Evolutionary conservation across 2,329 filamentous ascomycete genomes (phyloP), one percentile per base, ranked within the genome.

Genomic region (Xylariaceae sp.): DNA sequence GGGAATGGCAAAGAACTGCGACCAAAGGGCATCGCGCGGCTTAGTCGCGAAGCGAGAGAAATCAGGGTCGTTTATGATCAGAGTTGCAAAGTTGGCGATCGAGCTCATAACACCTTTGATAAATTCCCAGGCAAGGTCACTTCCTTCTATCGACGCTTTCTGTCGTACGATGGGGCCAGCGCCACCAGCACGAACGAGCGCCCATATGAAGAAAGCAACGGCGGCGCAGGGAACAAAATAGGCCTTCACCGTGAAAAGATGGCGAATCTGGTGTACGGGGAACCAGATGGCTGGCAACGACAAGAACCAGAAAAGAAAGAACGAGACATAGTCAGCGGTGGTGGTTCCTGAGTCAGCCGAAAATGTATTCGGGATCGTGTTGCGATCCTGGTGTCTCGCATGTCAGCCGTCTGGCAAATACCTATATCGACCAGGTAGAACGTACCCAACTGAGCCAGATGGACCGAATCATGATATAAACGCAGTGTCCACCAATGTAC

Each of bases 241-340:
- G 0, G 93, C 87, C 76, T 97, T 97, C 69, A 91, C 89, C 0
- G 92, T 96, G 75, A 96, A 96, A 3, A 96, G 78, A 71, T 96
- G 92, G 44, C 92, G 86, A 67, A 96, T 87, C 75, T 93, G 85
- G 74, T 96, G 90, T 1, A 96, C 91, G 0, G 91, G 91, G 64
- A 95, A 93, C 87, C 89, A 96, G 58, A 96, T 88, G 19, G 91
- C 91, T 0, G 92, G 91, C 1, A 96, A 79, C 1, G 89, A 93
- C 60, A 82, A 77, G 2, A 91, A 70, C 90, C 91, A 96, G 73
- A 96, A 96, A 54, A 96, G 77, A 77, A 96, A 89, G 76, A 96
- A 96, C 12, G 89, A 90, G 44, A 87, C 82, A 66, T 90, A 96
- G 63, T 89, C 84, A 41, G 86, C 83, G 0, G 90, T 96, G 19